Conservation (phyloP, 73 alveolate genomes). For the Stentor coeruleus region DNA sequence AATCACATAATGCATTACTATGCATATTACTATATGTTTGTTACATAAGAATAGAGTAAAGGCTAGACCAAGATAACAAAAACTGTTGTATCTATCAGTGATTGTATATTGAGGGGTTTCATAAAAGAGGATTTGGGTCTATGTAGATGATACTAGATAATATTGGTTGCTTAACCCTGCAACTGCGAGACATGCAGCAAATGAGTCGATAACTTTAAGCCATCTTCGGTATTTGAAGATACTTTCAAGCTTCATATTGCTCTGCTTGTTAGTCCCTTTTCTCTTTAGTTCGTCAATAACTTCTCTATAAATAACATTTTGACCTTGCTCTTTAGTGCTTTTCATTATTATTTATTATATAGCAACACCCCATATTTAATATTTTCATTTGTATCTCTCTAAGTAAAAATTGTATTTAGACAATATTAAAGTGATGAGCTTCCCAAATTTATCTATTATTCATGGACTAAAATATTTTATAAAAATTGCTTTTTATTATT, state of each 20-base stretch:
- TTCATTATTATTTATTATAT: too few species aligned
- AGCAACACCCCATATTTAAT: too few species aligned
- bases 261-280: background rate
- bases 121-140: constrained; percentile 7
- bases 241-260: too few species aligned
- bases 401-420: too few species aligned
- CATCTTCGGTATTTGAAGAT: background rate
- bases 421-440: too few species aligned
- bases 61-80: background rate
- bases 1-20: background rate
- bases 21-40: background rate
- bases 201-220: constrained; percentile 1
- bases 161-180: background rate
- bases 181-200: background rate
- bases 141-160: background rate
- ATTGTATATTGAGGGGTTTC: background rate
- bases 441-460: too few species aligned
- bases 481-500: too few species aligned
- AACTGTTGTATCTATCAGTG: background rate
- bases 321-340: too few species aligned
- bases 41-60: background rate
- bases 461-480: too few species aligned
- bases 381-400: too few species aligned
- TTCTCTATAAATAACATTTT: too few species aligned
- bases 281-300: background rate